Base-by-base conservation (phyloP, 2,329 filamentous ascomycete species). In the Talaromyces sp. region DNA sequence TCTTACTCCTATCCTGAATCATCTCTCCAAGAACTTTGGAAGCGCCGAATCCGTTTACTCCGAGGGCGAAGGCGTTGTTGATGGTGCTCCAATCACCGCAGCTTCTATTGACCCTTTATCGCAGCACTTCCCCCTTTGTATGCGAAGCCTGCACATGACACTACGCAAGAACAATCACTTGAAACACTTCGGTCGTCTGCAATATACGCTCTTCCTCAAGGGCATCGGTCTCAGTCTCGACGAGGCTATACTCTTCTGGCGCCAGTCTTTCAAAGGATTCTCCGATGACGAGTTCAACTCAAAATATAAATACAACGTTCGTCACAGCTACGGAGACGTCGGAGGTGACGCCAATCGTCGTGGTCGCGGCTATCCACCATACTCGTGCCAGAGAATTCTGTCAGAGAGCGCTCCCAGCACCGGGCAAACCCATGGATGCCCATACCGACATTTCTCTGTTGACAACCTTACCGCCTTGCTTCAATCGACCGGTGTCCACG, bases 261-360 rank as follows among this genome's bases (percentile, higher is more conserved):
- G 95, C 11, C 85, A 87, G 67, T 83, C 85, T 33, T 98, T 99
- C 85, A 88, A 88, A 75, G 90, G 92, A 70, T 87, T 96, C 68
- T 93, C 91, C 0, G 95, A 98, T 73, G 94, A 98, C 72, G 89
- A 89, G 41, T 99, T 98, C 84, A 96, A 96, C 79, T 98, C 97
- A 75, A 93, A 97, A 75, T 98, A 99, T 80, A 87, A 91, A 52
- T 99, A 99, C 84, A 98, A 99, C 76, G 87, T 98, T 65, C 90
- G 93, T n/a, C 94, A 99, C 83, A 79, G 84, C 0, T 99, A 98
- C 76, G 95, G 95, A 69, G 94, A 98, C 72, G 95, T 98, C 0
- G 95, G 95, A 63, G 94, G 94, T 65, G 94, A 98, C 77, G 84
- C 88, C 22, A 97, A 96, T 74, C 87, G 94, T 37, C 87, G 94